phyloP scores from a whole-genome alignment of 139 green algal genomes.

The Trebouxia sp. region DNA sequence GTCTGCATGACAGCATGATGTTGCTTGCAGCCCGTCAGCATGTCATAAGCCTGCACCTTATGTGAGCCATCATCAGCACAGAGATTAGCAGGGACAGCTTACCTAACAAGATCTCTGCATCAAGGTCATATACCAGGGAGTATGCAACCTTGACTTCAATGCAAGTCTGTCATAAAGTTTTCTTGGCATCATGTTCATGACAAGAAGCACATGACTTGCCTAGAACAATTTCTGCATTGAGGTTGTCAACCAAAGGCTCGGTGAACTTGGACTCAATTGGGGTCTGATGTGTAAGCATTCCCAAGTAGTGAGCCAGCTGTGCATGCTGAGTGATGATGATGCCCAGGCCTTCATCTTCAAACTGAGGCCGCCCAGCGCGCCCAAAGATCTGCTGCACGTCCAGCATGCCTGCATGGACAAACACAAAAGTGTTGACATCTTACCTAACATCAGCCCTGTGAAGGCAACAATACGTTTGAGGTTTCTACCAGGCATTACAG shows the following conservation, averaged over 20 bases:
- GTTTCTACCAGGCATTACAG: too few species aligned
- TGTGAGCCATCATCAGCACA: too few species aligned
- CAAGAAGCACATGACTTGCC: constrained; percentile 42
- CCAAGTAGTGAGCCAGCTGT: constrained; percentile 95
- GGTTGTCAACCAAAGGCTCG: constrained; percentile 80
- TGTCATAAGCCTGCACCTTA: too few species aligned
- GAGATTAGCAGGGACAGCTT: too few species aligned
- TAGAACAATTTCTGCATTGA: constrained; percentile 97
- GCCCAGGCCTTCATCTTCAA: constrained; percentile 66
- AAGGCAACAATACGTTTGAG: too few species aligned
- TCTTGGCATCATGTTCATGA: constrained; percentile 5
- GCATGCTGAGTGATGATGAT: constrained; percentile 97
- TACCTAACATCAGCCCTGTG: too few species aligned
- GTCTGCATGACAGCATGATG: too few species aligned
- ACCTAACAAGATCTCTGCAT: too few species aligned
- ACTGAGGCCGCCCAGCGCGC: constrained; percentile 92
- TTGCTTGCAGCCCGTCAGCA: too few species aligned
- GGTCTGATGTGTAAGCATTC: constrained; percentile 88
- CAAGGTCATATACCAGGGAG: too few species aligned
- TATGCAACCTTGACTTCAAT: too few species aligned
- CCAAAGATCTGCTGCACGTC: constrained; percentile 99
- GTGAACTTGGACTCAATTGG: constrained; percentile 92
- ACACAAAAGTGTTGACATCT: background rate
- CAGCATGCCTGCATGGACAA: constrained; percentile 88
- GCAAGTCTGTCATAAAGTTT: too few species aligned